Evolutionary conservation across 768 basidiomycete genomes (phyloP).

Genomic region (Butyriboletus loyo): DNA sequence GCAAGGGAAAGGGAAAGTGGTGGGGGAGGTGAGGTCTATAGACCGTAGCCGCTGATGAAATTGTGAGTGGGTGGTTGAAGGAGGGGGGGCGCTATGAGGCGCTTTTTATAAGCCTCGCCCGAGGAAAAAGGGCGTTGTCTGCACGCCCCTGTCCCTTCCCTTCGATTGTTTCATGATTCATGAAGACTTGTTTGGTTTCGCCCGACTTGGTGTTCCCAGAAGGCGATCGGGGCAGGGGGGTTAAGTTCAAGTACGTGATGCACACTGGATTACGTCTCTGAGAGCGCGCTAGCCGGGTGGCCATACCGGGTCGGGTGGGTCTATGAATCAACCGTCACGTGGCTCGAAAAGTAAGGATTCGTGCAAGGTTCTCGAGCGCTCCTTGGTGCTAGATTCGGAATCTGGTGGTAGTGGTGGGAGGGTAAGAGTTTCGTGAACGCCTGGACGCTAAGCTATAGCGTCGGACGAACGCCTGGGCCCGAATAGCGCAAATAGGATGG

Average conservation of each 20-base stretch:
- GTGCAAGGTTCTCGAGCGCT: background rate
- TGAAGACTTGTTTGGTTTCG: background rate
- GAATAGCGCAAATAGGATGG: constrained; percentile 6
- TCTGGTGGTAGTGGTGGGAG: background rate
- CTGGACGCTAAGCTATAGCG: background rate
- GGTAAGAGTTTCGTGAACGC: background rate
- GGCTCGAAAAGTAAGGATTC: background rate
- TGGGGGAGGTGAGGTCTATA: background rate
- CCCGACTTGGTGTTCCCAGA: constrained; percentile 1
- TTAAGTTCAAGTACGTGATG: background rate
- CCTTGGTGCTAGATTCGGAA: background rate
- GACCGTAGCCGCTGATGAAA: background rate
- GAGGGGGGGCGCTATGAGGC: background rate
- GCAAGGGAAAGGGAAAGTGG: background rate
- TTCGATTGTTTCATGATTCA: background rate
- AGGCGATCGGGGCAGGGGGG: constrained; percentile 20
- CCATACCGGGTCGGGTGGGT: background rate
- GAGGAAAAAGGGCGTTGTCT: constrained; percentile 10
- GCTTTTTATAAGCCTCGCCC: constrained; percentile 11
- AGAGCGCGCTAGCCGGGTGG: background rate
- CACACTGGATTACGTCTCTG: constrained; percentile 14
- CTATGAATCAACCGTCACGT: background rate
- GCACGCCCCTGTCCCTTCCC: background rate
- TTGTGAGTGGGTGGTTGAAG: constrained; percentile 1
- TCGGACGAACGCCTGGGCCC: background rate